Evolutionary conservation across 108 stramenopile genomes (phyloP), one percentile per base, ranked within the genome.

Genomic region (Aurantiochytrium sp.): DNA sequence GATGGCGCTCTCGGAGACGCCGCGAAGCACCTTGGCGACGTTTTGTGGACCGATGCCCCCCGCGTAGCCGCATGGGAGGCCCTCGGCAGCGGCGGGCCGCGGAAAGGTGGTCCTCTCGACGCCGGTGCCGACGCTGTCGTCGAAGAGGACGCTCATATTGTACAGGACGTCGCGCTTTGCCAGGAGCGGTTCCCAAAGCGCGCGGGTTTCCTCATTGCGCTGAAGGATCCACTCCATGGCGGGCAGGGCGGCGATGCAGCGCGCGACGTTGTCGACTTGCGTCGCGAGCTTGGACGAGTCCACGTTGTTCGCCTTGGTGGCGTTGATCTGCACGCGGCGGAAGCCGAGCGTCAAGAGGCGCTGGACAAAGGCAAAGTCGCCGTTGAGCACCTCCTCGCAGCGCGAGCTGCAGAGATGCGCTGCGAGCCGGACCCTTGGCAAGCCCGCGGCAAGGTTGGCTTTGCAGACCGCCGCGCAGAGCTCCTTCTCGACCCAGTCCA

Each of bases 301-400:
- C 24, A 98, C 97, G 55, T 95, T 96, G 91, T 98, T 98, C 21
- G 97, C 95, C 12, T 94, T 94, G 17, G 97, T 98, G 4, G 97
- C 96, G 87, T 98, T 98, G 89, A 98, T 96, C 91, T 98, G 97
- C 6, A 98, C 94, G 36, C 97, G 92, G 39, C 87, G 68, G 87
- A 98, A 98, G 55, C 96, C 96, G 91, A 93, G 93, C 24, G 54
- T 59, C 36, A 73, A 22, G 21, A 98, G 86, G 52, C 87, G 55
- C 15, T 37, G 21, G 19, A 96, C 52, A 87, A 98, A 98, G 10
- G 85, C 39, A 86, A 90, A 92, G 55, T 96, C 92, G 6, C 93
- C 93, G 2, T 86, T 69, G 34, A 98, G 90, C 19, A 97, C 94
- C 89, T 98, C 93, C 68, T 96, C 95, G 17, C 96, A 96, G 32